phyloP scores from a whole-genome alignment of 2,329 filamentous ascomycete species.

The Graphium sp. region DNA sequence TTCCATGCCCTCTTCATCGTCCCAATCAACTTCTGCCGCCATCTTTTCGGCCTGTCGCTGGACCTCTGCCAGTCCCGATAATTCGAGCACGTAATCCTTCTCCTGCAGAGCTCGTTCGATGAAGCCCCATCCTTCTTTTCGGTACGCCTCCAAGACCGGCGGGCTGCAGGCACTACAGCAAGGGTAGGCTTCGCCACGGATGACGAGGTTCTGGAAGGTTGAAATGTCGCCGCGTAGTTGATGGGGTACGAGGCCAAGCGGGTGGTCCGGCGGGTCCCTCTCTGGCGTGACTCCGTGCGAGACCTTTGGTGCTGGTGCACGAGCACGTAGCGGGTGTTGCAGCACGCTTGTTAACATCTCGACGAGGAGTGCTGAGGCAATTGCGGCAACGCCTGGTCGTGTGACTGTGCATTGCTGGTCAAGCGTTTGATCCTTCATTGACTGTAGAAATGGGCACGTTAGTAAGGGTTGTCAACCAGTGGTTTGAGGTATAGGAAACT shows the following conservation, averaged over 20 bases:
- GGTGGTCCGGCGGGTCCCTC: conserved; percentile 38
- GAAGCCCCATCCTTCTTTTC: conserved; percentile 56
- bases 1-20: conserved; percentile 29
- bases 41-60: conserved; percentile 38
- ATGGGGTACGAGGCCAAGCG: conserved; percentile 58
- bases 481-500: conserved; percentile 18
- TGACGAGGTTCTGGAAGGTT: conserved; percentile 56
- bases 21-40: conserved; percentile 40
- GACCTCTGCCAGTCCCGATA: conserved; percentile 60
- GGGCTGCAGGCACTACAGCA: conserved; percentile 68
- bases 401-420: conserved; percentile 98
- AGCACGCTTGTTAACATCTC: conserved; percentile 77
- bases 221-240: conserved; percentile 65
- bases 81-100: conserved; percentile 61
- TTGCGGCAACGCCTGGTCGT: conserved; percentile 77
- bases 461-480: conserved; percentile 9
- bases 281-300: conserved; percentile 24
- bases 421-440: conserved; percentile 82
- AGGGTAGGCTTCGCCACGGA: conserved; percentile 60
- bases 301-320: conserved; percentile 36
- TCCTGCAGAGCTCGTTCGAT: conserved; percentile 58
- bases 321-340: conserved; percentile 63
- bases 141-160: conserved; percentile 51
- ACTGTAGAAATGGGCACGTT: conserved; percentile 30
- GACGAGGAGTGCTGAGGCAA: conserved; percentile 80